These are phyloP conservation scores for Vigna angularis DNA, from an alignment of 306 rosid species.

Conservation along the genomic window DNA sequence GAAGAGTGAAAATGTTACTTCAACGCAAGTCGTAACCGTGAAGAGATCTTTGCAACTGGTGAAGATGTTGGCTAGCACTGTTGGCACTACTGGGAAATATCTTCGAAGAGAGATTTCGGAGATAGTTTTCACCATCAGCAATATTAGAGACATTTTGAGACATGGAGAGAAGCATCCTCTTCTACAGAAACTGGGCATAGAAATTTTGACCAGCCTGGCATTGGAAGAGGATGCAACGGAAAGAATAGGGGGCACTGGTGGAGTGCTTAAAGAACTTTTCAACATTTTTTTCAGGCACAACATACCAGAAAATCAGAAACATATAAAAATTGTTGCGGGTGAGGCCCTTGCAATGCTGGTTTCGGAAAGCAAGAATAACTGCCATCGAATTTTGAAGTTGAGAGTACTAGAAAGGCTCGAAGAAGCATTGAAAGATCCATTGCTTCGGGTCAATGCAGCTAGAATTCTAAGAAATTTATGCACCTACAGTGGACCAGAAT, in stretches of 20 bases:
- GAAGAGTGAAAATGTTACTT: constrained; percentile 50
- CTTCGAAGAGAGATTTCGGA: constrained; percentile 77
- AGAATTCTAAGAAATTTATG: constrained; percentile 77
- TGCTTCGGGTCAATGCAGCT: constrained; percentile 69
- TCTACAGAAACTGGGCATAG: constrained; percentile 74
- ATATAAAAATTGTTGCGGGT: constrained; percentile 65
- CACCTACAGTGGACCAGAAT: constrained; percentile 58
- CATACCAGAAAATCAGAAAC: constrained; percentile 45
- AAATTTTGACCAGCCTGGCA: constrained; percentile 69
- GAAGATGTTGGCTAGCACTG: constrained; percentile 77
- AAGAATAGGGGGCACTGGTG: constrained; percentile 82
- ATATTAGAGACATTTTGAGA: constrained; percentile 71
- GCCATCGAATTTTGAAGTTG: constrained; percentile 64
- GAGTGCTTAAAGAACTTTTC: constrained; percentile 72
- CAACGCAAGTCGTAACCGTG: constrained; percentile 59
- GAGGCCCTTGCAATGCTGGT: constrained; percentile 88
- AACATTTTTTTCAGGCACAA: constrained; percentile 58
- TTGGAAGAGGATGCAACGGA: constrained; percentile 78
- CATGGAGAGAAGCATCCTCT: constrained; percentile 65
- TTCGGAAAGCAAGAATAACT: constrained; percentile 73
- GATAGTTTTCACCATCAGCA: constrained; percentile 73
- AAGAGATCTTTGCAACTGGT: constrained; percentile 76
- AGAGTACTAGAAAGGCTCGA: constrained; percentile 57
- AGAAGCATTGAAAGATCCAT: constrained; percentile 57
- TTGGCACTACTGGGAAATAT: constrained; percentile 73